These are phyloP conservation scores for Fraxinus floribunda DNA, from an alignment of 305 asterid species.

Conservation along the genomic window DNA sequence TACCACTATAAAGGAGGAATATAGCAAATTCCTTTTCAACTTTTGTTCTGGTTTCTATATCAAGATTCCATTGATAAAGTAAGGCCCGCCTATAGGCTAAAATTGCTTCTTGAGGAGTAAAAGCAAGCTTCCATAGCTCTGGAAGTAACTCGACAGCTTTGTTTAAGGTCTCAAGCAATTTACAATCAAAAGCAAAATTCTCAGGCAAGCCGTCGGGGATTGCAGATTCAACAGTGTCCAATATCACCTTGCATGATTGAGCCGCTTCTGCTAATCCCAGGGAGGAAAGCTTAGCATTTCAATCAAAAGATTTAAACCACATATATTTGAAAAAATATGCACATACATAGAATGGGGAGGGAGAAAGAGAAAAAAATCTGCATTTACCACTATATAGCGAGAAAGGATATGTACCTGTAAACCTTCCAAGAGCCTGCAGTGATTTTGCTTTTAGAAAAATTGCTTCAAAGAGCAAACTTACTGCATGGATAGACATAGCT, in stretches of 20 bases:
- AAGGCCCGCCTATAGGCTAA: conserved; percentile 73
- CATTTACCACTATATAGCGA: background rate
- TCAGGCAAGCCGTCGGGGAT: conserved; percentile 72
- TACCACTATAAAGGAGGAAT: conserved; percentile 81
- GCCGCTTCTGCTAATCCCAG: conserved; percentile 70
- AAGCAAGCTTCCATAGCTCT: conserved; percentile 68
- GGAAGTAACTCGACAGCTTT: conserved; percentile 87
- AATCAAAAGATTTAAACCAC: background rate
- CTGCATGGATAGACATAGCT: conserved; percentile 66
- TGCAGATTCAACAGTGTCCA: conserved; percentile 78
- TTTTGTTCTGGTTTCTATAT: conserved; percentile 48
- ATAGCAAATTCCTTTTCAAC: conserved; percentile 75
- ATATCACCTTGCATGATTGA: conserved; percentile 66
- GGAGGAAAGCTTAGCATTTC: conserved; percentile 1
- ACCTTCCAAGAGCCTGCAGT: conserved; percentile 65
- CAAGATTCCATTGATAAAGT: conserved; percentile 81
- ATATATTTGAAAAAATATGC: background rate
- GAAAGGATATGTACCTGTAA: conserved; percentile 48
- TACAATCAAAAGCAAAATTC: conserved; percentile 53
- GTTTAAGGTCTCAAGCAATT: conserved; percentile 67
- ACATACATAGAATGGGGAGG: background rate
- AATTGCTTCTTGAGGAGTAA: conserved; percentile 58
- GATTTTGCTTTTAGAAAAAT: conserved; percentile 77
- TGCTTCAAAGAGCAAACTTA: conserved; percentile 77
- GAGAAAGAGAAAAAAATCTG: background rate